These are phyloP conservation scores for Microbotryum scabiosae DNA, from an alignment of 1,284 basidiomycete species.

Conservation along the genomic window DNA sequence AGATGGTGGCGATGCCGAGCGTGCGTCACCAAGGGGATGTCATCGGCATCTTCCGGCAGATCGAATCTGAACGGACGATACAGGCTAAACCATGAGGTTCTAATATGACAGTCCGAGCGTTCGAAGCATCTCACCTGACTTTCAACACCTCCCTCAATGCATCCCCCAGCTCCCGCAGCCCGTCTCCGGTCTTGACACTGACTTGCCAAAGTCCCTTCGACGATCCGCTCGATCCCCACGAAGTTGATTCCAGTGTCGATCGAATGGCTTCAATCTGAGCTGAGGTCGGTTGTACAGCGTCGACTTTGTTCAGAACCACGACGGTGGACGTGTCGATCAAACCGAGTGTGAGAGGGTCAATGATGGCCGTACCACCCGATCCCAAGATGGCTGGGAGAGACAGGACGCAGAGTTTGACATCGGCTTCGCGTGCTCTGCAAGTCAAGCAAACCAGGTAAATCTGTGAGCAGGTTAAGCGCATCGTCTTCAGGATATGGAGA, in stretches of 20 bases:
- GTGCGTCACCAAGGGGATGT: conserved; percentile 63
- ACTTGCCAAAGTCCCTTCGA: conserved; percentile 46
- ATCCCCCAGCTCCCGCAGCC: conserved; percentile 52
- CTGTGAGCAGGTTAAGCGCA: too few relatives aligned
- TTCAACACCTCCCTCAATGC: conserved; percentile 52
- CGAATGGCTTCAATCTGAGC: background rate
- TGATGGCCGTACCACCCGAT: background rate
- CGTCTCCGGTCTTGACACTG: conserved; percentile 56
- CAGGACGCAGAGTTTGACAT: conserved; percentile 67
- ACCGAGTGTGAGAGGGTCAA: conserved; percentile 26
- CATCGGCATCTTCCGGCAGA: conserved; percentile 30
- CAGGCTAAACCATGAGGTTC: too few relatives aligned
- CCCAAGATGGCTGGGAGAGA: conserved; percentile 52
- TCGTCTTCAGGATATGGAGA: too few relatives aligned
- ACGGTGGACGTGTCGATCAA: conserved; percentile 22
- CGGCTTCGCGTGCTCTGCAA: conserved; percentile 54
- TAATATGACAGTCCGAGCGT: too few relatives aligned
- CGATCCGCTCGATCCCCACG: too few relatives aligned
- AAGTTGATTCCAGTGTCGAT: too few relatives aligned
- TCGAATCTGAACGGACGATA: conserved; percentile 20
- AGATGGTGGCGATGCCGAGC: conserved; percentile 68
- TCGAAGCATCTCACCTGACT: conserved; percentile 45
- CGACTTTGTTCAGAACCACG: conserved; percentile 31
- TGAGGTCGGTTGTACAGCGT: background rate
- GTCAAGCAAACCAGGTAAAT: background rate